These are phyloP conservation scores for Aureobasidium sp. DNA, from an alignment of 2,329 filamentous ascomycete species.

Conservation along the genomic window DNA sequence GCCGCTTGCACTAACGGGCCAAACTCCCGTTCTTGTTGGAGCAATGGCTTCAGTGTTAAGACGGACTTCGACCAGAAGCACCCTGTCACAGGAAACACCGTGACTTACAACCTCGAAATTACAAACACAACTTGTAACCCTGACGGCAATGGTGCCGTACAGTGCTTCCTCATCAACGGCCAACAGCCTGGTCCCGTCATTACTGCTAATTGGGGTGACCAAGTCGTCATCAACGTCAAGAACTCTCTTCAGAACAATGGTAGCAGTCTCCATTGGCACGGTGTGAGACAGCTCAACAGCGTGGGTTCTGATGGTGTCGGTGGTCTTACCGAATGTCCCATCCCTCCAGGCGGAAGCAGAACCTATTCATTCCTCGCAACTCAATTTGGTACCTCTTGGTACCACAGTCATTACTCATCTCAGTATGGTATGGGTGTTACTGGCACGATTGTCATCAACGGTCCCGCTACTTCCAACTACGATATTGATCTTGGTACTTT, in stretches of 20 bases:
- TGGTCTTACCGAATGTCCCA: constrained; percentile 40
- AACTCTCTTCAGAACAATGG: constrained; percentile 49
- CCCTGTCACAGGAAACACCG: constrained; percentile 34
- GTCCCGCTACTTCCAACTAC: constrained; percentile 38
- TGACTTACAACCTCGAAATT: constrained; percentile 29
- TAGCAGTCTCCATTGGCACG: constrained; percentile 56
- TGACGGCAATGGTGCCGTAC: constrained; percentile 30
- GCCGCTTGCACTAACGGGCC: constrained; percentile 36
- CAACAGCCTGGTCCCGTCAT: constrained; percentile 62
- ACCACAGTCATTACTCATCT: constrained; percentile 37
- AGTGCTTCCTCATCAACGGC: constrained; percentile 51
- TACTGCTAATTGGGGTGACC: constrained; percentile 39
- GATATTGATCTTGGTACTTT: constrained; percentile 28
- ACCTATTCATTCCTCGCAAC: constrained; percentile 52
- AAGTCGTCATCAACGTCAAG: constrained; percentile 47
- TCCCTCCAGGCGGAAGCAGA: constrained; percentile 43
- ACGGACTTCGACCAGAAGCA: constrained; percentile 41
- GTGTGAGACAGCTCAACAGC: constrained; percentile 49
- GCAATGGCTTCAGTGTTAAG: constrained; percentile 36
- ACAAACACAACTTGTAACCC: constrained; percentile 32
- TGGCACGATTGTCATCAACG: constrained; percentile 37
- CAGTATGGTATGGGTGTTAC: constrained; percentile 40
- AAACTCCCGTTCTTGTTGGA: constrained; percentile 37
- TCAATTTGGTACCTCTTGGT: constrained; percentile 38
- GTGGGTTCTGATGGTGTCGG: constrained; percentile 52